Evolutionary conservation across 176 grass and related monocot genomes (phyloP).

Genomic region (Chrysopogon serrulatus): DNA sequence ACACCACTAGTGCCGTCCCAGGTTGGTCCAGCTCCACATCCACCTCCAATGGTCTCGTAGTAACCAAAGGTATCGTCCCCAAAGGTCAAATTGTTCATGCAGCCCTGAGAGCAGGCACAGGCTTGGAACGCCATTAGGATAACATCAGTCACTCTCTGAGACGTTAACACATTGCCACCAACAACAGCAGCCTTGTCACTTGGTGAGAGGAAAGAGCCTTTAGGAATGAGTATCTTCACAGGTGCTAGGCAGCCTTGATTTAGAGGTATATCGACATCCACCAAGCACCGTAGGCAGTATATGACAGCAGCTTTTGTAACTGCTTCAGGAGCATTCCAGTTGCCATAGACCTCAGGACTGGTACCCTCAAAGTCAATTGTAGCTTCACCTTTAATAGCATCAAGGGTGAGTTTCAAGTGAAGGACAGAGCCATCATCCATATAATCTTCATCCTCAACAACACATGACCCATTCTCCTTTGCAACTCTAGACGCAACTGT

Average conservation of each 20-base stretch:
- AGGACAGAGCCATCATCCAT: slow-evolving; percentile 97
- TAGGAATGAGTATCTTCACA: slow-evolving; percentile 74
- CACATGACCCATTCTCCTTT: slow-evolving; percentile 58
- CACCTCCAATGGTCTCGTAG: slow-evolving; percentile 96
- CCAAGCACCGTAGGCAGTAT: slow-evolving; percentile 91
- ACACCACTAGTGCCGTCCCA: slow-evolving; percentile 90
- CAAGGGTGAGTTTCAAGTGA: slow-evolving; percentile 81
- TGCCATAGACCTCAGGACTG: slow-evolving; percentile 89
- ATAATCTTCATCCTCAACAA: slow-evolving; percentile 81
- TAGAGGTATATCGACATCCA: slow-evolving; percentile 91
- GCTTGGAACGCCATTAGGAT: slow-evolving; percentile 85
- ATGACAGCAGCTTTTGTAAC: slow-evolving; percentile 90
- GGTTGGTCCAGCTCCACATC: slow-evolving; percentile 73
- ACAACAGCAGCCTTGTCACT: slow-evolving; percentile 95
- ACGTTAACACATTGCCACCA: slow-evolving; percentile 87
- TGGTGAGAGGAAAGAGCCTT: slow-evolving; percentile 89
- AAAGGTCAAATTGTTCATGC: slow-evolving; percentile 98
- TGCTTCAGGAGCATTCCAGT: slow-evolving; percentile 96
- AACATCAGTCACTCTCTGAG: slow-evolving; percentile 90
- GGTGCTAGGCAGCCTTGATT: slow-evolving; percentile 96
- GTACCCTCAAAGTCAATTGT: slow-evolving; percentile 85
- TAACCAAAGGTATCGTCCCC: slow-evolving; percentile 96
- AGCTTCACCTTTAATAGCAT: slow-evolving; percentile 77
- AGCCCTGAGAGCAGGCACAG: slow-evolving; percentile 91
- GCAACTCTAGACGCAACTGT: slow-evolving; percentile 66